Conservation (phyloP, 352 stramenopile genomes). For the Saprolegnia diclina region DNA sequence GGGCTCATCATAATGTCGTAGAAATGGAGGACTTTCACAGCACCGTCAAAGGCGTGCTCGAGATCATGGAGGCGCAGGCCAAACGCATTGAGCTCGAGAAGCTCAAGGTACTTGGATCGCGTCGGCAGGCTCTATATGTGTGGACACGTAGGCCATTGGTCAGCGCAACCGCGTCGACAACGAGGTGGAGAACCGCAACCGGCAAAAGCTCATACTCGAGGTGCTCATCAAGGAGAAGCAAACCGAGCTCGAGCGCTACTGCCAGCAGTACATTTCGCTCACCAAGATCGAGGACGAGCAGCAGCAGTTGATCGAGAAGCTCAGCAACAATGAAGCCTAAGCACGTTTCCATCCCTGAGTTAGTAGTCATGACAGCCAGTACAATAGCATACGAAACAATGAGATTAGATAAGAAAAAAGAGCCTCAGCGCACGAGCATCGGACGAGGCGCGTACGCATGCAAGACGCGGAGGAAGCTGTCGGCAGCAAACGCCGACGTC, state of each 20-base stretch:
- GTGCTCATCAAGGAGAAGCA: constrained; percentile 79
- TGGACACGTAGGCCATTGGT: constrained; percentile 49
- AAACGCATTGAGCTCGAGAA: constrained; percentile 79
- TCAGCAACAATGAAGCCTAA: constrained; percentile 84
- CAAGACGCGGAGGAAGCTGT: too few relatives aligned
- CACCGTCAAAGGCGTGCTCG: constrained; percentile 69
- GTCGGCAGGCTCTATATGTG: neutral
- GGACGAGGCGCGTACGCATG: too few relatives aligned
- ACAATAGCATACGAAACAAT: neutral
- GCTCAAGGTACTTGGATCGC: constrained; percentile 58
- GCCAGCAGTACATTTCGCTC: constrained; percentile 70
- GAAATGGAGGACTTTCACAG: constrained; percentile 79
- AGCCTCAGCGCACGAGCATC: too few relatives aligned
- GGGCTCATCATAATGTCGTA: constrained; percentile 28
- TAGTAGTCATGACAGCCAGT: too few relatives aligned
- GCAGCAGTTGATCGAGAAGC: constrained; percentile 73
- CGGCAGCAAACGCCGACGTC: too few relatives aligned
- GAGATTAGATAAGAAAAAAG: too few relatives aligned
- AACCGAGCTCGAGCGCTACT: constrained; percentile 72
- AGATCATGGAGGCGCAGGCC: constrained; percentile 71
- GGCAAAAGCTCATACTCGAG: constrained; percentile 74
- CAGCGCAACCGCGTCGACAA: constrained; percentile 75
- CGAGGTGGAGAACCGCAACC: constrained; percentile 76
- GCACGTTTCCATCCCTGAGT: too few relatives aligned
- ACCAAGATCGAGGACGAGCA: constrained; percentile 75